A percentile compares a stretch with the other conserved stretches of the same genome.
These are phyloP conservation scores for rapeseed (Brassica napus) DNA, from an alignment of 345 rosid genomes.

Conservation along the genomic window Da-Ae NC_063436.1:5590501-5591000, in stretches of 20 bases:
- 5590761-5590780: not conserved
- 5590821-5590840: not conserved
- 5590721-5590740: not conserved
- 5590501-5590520: slow-evolving; percentile 4
- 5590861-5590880: not conserved
- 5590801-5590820: not conserved
- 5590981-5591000: not conserved
- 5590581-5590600: not conserved
- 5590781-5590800: not conserved
- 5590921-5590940: not conserved
- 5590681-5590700: not conserved
- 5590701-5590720: slow-evolving; percentile 27
- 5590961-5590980: not conserved
- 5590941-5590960: not conserved
- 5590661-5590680: not conserved
- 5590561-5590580: not conserved
- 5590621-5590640: not conserved
- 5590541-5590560: no score
- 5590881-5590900: slow-evolving; percentile 1
- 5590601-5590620: not conserved
- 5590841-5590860: not conserved
- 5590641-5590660: not conserved
- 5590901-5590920: not conserved
- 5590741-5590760: not conserved
- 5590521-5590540: not conserved